Evolutionary conservation across 139 green algal genomes (phyloP).

Genomic region (Nannochloris sp.): DNA sequence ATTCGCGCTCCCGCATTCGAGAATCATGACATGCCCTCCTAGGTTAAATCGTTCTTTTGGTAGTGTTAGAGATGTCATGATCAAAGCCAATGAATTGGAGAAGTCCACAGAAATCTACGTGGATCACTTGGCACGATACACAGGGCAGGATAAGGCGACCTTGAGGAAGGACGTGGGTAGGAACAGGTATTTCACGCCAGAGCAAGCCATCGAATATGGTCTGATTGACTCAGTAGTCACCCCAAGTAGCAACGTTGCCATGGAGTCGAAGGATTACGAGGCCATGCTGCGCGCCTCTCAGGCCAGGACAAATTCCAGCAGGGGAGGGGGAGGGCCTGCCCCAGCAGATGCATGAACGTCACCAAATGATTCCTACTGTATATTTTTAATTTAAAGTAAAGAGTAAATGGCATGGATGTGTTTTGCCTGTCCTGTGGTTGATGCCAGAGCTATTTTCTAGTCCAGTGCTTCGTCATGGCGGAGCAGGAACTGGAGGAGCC

Average conservation of each 20-base stretch:
- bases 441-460: no score
- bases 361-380: no score
- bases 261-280: conserved; percentile 58
- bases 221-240: conserved; percentile 79
- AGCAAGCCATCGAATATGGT: conserved; percentile 83
- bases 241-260: conserved; percentile 38
- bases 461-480: no score
- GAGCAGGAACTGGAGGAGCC: no score
- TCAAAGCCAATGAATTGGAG: conserved; percentile 81
- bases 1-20: conserved; percentile 78
- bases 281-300: conserved; percentile 22
- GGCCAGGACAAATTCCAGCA: neutral
- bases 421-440: no score
- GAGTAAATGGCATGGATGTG: no score
- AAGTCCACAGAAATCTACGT: conserved; percentile 56
- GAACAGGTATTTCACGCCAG: conserved; percentile 58
- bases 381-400: no score
- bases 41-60: conserved; percentile 50
- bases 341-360: neutral
- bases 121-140: conserved; percentile 55
- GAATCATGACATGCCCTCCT: conserved; percentile 43
- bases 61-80: conserved; percentile 61
- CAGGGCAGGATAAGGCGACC: conserved; percentile 49
- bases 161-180: conserved; percentile 41
- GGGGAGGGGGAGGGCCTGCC: neutral